Evolutionary conservation across 257 asterid genomes (phyloP), one percentile per base, ranked within the genome.

Genomic region (Capsicum baccatum): DNA sequence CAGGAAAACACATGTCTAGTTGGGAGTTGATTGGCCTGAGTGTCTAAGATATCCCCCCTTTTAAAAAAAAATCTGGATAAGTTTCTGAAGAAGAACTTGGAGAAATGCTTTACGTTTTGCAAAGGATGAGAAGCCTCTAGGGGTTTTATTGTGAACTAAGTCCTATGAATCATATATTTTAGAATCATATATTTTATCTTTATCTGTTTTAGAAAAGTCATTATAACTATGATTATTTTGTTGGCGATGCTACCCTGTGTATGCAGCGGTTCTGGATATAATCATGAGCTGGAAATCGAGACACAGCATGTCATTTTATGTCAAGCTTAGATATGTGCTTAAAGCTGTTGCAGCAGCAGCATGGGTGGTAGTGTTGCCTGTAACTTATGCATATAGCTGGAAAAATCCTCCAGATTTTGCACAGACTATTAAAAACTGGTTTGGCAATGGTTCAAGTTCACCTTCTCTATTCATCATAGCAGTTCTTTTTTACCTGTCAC

Each of bases 321-420:
- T 94, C 42, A 93, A 96, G 90, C 97, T 96, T 76, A 91, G 99
- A 91, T 96, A 93, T 89, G 80, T 94, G 19, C 81, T 94, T 19
- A 96, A 96, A 91, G 92, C 89, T 83, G 88, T 91, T 76, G 89
- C 97, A 80, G 98, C 97, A 54, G 97, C 97, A 54, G 91, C 90
- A 58, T 96, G 99, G 99, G 94, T 92, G 86, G 86, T 96, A 79
- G 91, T 96, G 80, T 90, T 96, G 90, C 95, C 98, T 44, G 97
- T 96, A 84, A 93, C 99, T 82, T 96, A 94, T 86, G 99, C 98
- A 55, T 96, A 87, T 88, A 94, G 98, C 86, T 94, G 97, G 98
- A 84, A 89, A 81, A 88, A 92, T 84, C 88, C 98, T 82, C 70
- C 97, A 83, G 98, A 94, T 68, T 85, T 96, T 84, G 94, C 93